Percentiles rank a stretch among this genome's conserved stretches.
phyloP scores from a whole-genome alignment of 2,329 filamentous ascomycete species.

The Helotiales sp. region DNA sequence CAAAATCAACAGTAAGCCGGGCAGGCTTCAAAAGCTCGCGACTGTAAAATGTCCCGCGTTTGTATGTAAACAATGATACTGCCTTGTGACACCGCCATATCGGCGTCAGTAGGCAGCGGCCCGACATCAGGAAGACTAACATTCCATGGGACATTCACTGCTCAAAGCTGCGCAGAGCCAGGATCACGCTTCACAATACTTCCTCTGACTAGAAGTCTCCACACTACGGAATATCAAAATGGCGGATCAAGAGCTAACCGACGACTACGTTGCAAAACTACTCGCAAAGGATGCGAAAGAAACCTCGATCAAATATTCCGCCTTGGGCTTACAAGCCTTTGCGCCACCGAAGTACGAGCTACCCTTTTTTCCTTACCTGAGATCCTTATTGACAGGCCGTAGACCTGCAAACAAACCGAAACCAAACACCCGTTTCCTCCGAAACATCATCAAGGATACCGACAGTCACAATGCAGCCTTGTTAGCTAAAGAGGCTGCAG shows the following conservation, averaged over 20 bases:
- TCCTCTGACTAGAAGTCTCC: too few species aligned
- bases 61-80: background rate
- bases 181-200: too few species aligned
- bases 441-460: constrained; percentile 84
- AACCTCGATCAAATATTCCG: constrained; percentile 71
- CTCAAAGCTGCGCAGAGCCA: too few species aligned
- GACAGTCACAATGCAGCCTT: constrained; percentile 87
- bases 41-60: too few species aligned
- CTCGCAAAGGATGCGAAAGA: constrained; percentile 77
- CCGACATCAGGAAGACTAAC: background rate
- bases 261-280: constrained; percentile 79
- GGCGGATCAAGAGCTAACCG: constrained; percentile 51
- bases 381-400: constrained; percentile 23
- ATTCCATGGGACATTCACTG: background rate
- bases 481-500: constrained; percentile 78
- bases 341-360: constrained; percentile 38
- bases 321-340: constrained; percentile 71
- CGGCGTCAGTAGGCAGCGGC: background rate
- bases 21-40: too few species aligned
- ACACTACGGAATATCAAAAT: constrained; percentile 16
- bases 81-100: background rate
- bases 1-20: too few species aligned
- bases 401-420: constrained; percentile 70
- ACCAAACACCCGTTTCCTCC: constrained; percentile 87
- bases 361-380: background rate